Evolutionary conservation across 2,329 filamentous ascomycete genomes (phyloP).

Genomic region (Curvularia spicifera): DNA sequence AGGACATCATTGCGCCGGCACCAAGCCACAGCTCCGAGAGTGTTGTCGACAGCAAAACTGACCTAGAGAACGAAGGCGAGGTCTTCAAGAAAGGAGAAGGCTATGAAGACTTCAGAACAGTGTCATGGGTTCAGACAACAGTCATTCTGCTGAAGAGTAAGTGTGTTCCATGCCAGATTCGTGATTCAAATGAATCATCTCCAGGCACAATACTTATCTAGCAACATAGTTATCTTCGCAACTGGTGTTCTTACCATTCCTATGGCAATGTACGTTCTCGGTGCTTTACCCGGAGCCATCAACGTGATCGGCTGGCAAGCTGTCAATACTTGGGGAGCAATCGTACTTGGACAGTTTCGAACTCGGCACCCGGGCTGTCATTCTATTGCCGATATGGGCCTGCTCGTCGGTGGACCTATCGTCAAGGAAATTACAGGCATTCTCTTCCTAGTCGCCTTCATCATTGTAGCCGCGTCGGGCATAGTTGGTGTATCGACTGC

Average conservation of each 20-base stretch:
- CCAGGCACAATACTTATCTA: background rate
- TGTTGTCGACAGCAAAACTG: conserved; percentile 30
- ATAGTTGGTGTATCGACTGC: conserved; percentile 66
- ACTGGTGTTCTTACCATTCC: conserved; percentile 60
- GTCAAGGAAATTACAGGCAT: conserved; percentile 60
- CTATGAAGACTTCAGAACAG: conserved; percentile 60
- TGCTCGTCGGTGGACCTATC: conserved; percentile 60
- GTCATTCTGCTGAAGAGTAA: conserved; percentile 60
- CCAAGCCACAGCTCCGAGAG: conserved; percentile 31
- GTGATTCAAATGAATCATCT: background rate
- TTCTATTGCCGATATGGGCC: conserved; percentile 64
- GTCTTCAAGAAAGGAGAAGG: conserved; percentile 58
- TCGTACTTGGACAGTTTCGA: conserved; percentile 61
- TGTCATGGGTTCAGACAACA: conserved; percentile 59
- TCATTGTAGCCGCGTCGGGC: conserved; percentile 63
- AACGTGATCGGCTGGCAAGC: conserved; percentile 57
- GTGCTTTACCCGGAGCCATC: conserved; percentile 57
- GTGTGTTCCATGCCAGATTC: conserved; percentile 4
- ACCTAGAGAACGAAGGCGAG: conserved; percentile 51
- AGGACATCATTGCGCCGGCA: conserved; percentile 31
- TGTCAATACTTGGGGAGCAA: conserved; percentile 58
- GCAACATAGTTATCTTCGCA: conserved; percentile 53
- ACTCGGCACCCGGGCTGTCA: conserved; percentile 60
- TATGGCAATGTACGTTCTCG: conserved; percentile 56
- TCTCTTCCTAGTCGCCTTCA: conserved; percentile 64